phyloP scores from a whole-genome alignment of 1,284 basidiomycete genomes.

The Ustilago curta region DNA sequence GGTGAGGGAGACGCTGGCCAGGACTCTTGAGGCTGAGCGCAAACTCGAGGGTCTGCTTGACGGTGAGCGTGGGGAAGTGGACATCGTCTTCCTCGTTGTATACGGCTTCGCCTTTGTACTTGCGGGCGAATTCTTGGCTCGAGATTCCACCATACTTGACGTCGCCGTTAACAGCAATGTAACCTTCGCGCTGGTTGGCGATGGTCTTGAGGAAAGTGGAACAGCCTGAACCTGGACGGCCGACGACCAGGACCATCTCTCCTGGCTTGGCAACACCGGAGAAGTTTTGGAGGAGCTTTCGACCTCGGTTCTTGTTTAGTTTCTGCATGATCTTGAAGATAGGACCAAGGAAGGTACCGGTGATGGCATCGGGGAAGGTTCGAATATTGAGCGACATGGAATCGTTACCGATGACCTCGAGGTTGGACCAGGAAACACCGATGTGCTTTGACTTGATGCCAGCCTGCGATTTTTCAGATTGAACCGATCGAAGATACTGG shows the following conservation, averaged over 20 bases:
- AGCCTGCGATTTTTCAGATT: slow-evolving; percentile 74
- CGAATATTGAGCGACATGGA: slow-evolving; percentile 55
- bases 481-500: slow-evolving; percentile 77
- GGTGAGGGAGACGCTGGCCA: slow-evolving; percentile 57
- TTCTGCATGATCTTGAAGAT: slow-evolving; percentile 65
- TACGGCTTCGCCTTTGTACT: slow-evolving; percentile 53
- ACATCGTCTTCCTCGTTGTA: slow-evolving; percentile 59
- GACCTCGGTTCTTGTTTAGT: slow-evolving; percentile 16
- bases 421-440: slow-evolving; percentile 56
- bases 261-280: slow-evolving; percentile 72
- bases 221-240: slow-evolving; percentile 76
- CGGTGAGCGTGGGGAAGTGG: slow-evolving; percentile 56
- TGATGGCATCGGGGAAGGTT: slow-evolving; percentile 69
- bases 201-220: slow-evolving; percentile 74
- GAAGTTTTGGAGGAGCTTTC: slow-evolving; percentile 49
- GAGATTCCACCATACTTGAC: slow-evolving; percentile 70
- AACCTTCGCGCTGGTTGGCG: slow-evolving; percentile 72
- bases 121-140: slow-evolving; percentile 73
- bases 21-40: slow-evolving; percentile 56
- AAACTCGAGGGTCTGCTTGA: slow-evolving; percentile 57
- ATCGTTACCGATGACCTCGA: slow-evolving; percentile 50
- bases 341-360: slow-evolving; percentile 61
- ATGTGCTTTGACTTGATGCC: slow-evolving; percentile 55
- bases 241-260: slow-evolving; percentile 74
- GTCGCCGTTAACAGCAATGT: slow-evolving; percentile 60